Evolutionary conservation across 441 rosid genomes (phyloP).

Genomic region (Mallotus repandus): DNA sequence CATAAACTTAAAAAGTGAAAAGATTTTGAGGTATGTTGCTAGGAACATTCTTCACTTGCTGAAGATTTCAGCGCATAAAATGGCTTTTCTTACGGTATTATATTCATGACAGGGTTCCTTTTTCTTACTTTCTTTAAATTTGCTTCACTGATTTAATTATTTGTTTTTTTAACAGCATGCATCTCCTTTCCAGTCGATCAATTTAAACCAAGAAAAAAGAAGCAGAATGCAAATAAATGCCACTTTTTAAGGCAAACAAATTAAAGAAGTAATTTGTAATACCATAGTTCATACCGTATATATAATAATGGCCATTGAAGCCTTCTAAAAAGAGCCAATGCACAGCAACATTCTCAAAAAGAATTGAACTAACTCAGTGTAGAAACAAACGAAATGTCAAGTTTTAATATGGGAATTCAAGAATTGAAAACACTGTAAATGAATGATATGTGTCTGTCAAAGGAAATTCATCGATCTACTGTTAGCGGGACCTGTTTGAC

Average conservation of each 20-base stretch:
- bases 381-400: neutral
- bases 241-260: neutral
- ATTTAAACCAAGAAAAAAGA: neutral
- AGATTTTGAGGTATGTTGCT: neutral
- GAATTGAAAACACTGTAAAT: neutral
- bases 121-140: neutral
- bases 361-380: neutral
- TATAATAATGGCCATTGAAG: neutral
- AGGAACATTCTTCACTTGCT: slow-evolving; percentile 22
- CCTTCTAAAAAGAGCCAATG: neutral
- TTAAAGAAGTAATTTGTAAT: neutral
- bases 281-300: too few relatives aligned
- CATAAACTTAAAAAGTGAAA: too few relatives aligned
- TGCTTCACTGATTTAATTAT: neutral
- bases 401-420: neutral
- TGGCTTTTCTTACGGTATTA: slow-evolving; percentile 7
- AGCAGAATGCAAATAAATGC: neutral
- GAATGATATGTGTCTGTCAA: neutral
- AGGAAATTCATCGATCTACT: neutral
- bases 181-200: slow-evolving; percentile 1
- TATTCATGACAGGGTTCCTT: slow-evolving; percentile 12
- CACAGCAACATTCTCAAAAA: neutral
- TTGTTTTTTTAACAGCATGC: neutral
- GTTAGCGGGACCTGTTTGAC: neutral
- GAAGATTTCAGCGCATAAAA: slow-evolving; percentile 5